Evolutionary conservation across 2,329 filamentous ascomycete genomes (phyloP), one percentile per base, ranked within the genome.

Genomic region (Colletotrichum limetticola): DNA sequence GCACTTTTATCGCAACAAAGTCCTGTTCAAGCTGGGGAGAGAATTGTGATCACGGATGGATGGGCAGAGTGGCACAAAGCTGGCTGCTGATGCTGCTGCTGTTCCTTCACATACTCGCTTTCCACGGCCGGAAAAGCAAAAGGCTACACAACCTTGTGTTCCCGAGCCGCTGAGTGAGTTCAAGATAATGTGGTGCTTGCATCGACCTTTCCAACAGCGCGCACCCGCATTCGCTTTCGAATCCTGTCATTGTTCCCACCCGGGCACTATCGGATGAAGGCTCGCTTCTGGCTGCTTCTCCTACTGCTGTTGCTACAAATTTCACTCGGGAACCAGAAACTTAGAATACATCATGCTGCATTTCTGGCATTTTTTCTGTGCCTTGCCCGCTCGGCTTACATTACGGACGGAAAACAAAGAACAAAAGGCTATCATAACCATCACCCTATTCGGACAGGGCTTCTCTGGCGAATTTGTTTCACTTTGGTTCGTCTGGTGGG

Each of bases 401-500:
- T 9, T 35, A 55, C 55, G 32, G 42, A 49, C 19, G 26, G 24
- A 16, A n/a, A 30, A 5, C 32, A 35, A 35, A 35, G 30, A 32
- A 22, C 11, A 8, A 30, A 24, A 42, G 37, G 7, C 37, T 42
- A 42, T 42, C 37, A 26, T 35, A 16, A 28, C 5, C 11, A 46
- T 56, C n/a, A 22, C 42, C 46, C 2, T 46, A 5, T 52, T 30
- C 14, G 32, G 52, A 49, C 42, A 49, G 42, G 42, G 19, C 19
- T 49, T 49, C 49, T 22, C 16, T 58, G 14, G 35, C 19, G 30
- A 26, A 30, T 55, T 19, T 66, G 71, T 73, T 73, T 71, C 71
- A 73, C 58, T 57, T 61, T 52, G 67, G 71, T 70, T 73, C 71
- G 24, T 70, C 66, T 70, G 66, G 70, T 65, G 49, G 60, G 53